Conservation (phyloP, 371 early-diverging fungal species). For the Mortierella sp. region DNA sequence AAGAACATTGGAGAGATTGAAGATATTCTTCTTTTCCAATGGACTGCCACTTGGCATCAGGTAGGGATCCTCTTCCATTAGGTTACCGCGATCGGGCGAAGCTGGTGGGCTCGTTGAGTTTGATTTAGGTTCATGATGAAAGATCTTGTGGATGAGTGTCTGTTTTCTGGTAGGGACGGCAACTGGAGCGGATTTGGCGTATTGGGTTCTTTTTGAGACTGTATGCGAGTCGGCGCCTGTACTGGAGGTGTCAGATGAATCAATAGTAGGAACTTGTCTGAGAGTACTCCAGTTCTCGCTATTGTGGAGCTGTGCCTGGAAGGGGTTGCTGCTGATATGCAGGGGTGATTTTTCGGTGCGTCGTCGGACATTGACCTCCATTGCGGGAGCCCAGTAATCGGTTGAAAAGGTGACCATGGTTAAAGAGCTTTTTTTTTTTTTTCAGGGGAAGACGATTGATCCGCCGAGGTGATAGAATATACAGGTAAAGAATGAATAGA, state of each 20-base stretch:
- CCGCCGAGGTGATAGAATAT: too few relatives aligned
- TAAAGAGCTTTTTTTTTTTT: not conserved
- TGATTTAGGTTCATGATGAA: slow-evolving; percentile 50
- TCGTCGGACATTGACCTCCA: slow-evolving; percentile 61
- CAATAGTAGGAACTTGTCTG: slow-evolving; percentile 46
- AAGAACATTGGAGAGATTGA: slow-evolving; percentile 48
- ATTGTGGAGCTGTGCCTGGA: slow-evolving; percentile 1
- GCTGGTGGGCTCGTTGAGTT: slow-evolving; percentile 22
- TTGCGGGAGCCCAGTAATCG: slow-evolving; percentile 64
- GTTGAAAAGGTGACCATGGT: slow-evolving; percentile 62
- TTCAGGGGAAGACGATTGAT: not conserved
- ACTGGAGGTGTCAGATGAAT: slow-evolving; percentile 20
- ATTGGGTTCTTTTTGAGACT: not conserved
- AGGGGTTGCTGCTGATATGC: slow-evolving; percentile 1
- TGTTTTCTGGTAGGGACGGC: slow-evolving; percentile 30
- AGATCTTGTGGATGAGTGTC: slow-evolving; percentile 57
- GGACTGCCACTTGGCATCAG: slow-evolving; percentile 21
- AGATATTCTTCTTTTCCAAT: slow-evolving; percentile 49
- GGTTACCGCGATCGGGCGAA: slow-evolving; percentile 21
- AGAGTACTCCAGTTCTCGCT: slow-evolving; percentile 36
- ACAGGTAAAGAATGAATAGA: too few relatives aligned
- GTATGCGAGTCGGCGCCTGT: slow-evolving; percentile 3
- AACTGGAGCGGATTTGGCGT: slow-evolving; percentile 11
- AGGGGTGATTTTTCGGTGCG: slow-evolving; percentile 48
- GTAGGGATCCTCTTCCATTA: slow-evolving; percentile 29